These are phyloP conservation scores for Histomonas meleagridis DNA, from an alignment of 208 protist species.

Conservation along the genomic window DNA sequence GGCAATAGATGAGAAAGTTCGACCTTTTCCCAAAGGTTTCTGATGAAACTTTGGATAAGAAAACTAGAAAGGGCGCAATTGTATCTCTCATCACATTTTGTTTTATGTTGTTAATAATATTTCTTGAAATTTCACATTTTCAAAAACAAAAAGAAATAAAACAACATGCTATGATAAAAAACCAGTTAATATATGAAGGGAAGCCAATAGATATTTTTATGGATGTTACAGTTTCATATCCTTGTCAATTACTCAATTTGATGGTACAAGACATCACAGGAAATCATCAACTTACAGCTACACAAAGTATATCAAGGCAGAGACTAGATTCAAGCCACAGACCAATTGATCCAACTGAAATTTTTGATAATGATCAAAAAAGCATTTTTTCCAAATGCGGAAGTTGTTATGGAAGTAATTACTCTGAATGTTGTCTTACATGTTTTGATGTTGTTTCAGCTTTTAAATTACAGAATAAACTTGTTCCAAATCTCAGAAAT, in stretches of 20 bases:
- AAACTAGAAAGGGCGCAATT: not conserved
- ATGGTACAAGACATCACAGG: not conserved
- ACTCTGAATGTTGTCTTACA: conserved; percentile 16
- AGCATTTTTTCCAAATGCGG: not conserved
- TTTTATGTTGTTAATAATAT: not conserved
- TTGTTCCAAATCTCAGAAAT: not conserved
- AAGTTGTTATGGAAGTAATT: not conserved
- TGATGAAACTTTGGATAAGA: not conserved
- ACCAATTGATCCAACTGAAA: not conserved
- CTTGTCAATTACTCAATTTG: not conserved
- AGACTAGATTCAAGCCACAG: not conserved
- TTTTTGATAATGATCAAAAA: not conserved
- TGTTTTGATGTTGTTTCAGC: not conserved
- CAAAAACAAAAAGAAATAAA: not conserved
- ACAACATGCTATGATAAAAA: not conserved
- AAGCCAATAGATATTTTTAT: not conserved
- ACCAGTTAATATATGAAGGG: not conserved
- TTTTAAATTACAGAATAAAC: not conserved
- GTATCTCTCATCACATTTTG: not conserved
- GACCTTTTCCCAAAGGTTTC: not conserved
- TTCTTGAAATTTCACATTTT: not conserved
- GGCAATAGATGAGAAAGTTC: conserved; percentile 32
- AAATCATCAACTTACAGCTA: not conserved
- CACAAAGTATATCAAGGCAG: not conserved
- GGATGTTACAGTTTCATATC: not conserved